Evolutionary conservation across 1,139 yeast species (phyloP).

Genomic region (Suhomyces ambrosiae): DNA sequence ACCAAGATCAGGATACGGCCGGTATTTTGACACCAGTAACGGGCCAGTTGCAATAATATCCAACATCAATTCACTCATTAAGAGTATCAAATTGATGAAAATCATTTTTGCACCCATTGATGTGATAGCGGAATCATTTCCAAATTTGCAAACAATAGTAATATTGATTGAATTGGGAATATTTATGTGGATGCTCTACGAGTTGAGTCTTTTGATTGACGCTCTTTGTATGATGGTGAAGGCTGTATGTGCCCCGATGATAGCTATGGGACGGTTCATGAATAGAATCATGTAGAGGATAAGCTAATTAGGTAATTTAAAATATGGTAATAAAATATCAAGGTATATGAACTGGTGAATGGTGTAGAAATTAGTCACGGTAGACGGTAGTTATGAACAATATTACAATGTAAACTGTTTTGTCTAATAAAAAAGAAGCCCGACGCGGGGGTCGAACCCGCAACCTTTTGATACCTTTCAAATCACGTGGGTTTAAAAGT

Average conservation of each 20-base stretch:
- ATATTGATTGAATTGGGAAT: slow-evolving; percentile 41
- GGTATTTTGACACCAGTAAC: slow-evolving; percentile 4
- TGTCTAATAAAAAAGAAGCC: slow-evolving; percentile 22
- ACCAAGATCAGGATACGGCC: neutral
- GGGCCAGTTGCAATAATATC: slow-evolving; percentile 19
- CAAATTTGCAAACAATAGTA: slow-evolving; percentile 42
- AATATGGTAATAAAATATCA: no score
- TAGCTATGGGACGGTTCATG: slow-evolving; percentile 50
- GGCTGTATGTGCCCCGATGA: slow-evolving; percentile 53
- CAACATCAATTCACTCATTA: slow-evolving; percentile 38
- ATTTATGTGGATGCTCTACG: slow-evolving; percentile 48
- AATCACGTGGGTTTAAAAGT: slow-evolving; percentile 29
- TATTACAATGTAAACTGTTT: no score
- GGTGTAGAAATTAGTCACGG: no score
- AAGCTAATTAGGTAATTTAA: no score
- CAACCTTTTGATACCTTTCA: slow-evolving; percentile 22
- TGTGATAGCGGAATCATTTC: slow-evolving; percentile 41
- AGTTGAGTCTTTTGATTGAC: slow-evolving; percentile 45
- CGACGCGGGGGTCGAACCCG: slow-evolving; percentile 31
- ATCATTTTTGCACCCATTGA: slow-evolving; percentile 48
- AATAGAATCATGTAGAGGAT: slow-evolving; percentile 40
- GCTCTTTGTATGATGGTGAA: slow-evolving; percentile 51
- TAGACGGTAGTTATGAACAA: no score
- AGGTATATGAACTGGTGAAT: no score
- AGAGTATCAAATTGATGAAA: slow-evolving; percentile 40